Conservation (phyloP, 768 basidiomycete species). For the Boletus coccyginus region DNA sequence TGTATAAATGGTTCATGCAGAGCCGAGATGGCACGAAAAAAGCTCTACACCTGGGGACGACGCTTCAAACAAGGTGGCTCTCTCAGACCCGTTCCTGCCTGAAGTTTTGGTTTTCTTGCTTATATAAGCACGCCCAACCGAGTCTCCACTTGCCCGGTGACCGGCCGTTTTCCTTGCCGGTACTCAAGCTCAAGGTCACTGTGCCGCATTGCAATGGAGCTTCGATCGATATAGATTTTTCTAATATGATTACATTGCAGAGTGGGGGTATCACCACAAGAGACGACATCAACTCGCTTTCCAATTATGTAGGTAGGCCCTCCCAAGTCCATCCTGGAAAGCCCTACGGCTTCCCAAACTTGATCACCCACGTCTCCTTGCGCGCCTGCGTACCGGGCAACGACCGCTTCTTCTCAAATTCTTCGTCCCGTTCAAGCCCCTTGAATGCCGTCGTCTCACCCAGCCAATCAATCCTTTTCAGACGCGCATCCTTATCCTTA, state of each 20-base stretch:
- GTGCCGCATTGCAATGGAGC: too few relatives aligned
- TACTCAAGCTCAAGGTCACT: too few relatives aligned
- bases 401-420: slow-evolving; percentile 48
- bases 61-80: too few relatives aligned
- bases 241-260: not conserved
- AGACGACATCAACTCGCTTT: not conserved
- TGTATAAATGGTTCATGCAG: too few relatives aligned
- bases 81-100: too few relatives aligned
- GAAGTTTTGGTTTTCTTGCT: too few relatives aligned
- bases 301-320: too few relatives aligned
- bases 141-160: too few relatives aligned
- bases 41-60: too few relatives aligned
- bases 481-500: slow-evolving; percentile 31
- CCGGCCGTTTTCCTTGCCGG: too few relatives aligned
- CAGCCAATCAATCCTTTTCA: slow-evolving; percentile 63
- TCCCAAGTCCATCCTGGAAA: not conserved
- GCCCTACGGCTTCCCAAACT: slow-evolving; percentile 36
- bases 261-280: slow-evolving; percentile 1
- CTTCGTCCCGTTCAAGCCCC: slow-evolving; percentile 60
- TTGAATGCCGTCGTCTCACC: slow-evolving; percentile 58
- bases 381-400: slow-evolving; percentile 42
- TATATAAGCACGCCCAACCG: too few relatives aligned
- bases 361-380: slow-evolving; percentile 61
- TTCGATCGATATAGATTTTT: not conserved
- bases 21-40: too few relatives aligned